Conservation (phyloP, 768 basidiomycete species). For the Boletus rubescentipes region DNA sequence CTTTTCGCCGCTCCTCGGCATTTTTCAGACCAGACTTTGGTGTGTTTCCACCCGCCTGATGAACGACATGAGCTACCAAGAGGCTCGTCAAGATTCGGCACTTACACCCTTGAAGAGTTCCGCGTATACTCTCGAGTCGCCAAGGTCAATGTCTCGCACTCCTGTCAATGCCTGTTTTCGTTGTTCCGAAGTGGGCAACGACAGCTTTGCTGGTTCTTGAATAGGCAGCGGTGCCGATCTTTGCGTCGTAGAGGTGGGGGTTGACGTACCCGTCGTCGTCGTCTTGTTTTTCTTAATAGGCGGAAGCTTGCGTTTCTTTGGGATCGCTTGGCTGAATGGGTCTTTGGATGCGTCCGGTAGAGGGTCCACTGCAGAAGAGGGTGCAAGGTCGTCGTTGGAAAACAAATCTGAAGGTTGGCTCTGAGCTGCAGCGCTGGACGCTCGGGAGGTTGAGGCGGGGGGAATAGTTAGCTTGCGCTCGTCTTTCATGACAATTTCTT, state of each 20-base stretch:
- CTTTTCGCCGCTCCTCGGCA: constrained; percentile 68
- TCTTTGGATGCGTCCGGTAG: constrained; percentile 24
- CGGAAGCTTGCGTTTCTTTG: constrained; percentile 66
- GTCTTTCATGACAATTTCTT: constrained; percentile 40
- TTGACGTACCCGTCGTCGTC: constrained; percentile 22
- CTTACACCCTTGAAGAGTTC: constrained; percentile 59
- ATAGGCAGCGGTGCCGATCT: constrained; percentile 14
- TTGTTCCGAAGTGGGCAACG: constrained; percentile 27
- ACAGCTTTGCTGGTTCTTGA: constrained; percentile 28
- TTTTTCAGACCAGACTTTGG: constrained; percentile 47
- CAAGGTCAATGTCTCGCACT: constrained; percentile 60
- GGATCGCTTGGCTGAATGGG: constrained; percentile 23
- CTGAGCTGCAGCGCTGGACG: constrained; percentile 35
- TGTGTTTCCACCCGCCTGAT: constrained; percentile 43
- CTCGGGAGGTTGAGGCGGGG: constrained; percentile 17
- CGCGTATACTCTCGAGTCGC: constrained; percentile 61
- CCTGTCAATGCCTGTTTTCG: constrained; percentile 45
- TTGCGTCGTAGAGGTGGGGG: constrained; percentile 26
- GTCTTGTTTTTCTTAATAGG: constrained; percentile 67
- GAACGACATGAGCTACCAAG: neutral
- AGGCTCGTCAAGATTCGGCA: constrained; percentile 1
- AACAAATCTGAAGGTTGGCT: constrained; percentile 28
- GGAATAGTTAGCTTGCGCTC: constrained; percentile 36
- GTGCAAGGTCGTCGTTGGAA: constrained; percentile 31
- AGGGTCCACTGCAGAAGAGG: constrained; percentile 7